Conservation (phyloP, 345 rosid genomes). For the Turritis glabra region DNA sequence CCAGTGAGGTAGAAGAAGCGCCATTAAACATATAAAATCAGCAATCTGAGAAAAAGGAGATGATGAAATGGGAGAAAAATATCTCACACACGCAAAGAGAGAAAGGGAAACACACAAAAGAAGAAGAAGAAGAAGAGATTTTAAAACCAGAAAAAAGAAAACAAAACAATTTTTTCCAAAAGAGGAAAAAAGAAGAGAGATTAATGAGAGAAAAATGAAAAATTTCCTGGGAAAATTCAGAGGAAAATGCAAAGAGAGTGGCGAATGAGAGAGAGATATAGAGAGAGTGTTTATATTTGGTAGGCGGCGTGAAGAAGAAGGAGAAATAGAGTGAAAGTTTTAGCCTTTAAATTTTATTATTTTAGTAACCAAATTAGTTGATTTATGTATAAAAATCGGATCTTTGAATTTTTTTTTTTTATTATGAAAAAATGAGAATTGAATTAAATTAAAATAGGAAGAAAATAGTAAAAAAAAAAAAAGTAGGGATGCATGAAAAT, state of each 20-base stretch:
- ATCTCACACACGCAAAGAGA: constrained; percentile 42
- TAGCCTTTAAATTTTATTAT: no score
- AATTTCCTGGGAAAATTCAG: constrained; percentile 8
- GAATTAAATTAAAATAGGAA: background rate
- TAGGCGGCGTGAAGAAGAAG: constrained; percentile 81
- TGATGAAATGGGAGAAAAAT: constrained; percentile 11
- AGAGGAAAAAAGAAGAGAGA: constrained; percentile 37
- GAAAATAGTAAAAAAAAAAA: background rate
- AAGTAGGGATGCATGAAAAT: constrained; percentile 35
- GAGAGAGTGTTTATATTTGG: constrained; percentile 40
- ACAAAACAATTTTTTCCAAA: background rate
- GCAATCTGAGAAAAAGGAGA: constrained; percentile 28
- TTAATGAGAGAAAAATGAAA: background rate
- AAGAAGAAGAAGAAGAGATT: background rate
- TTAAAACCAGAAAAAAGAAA: constrained; percentile 19
- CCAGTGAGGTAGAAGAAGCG: constrained; percentile 34
- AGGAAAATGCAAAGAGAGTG: constrained; percentile 48
- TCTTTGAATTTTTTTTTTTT: background rate
- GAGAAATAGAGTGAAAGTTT: constrained; percentile 13
- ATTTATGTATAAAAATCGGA: background rate
- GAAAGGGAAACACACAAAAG: background rate
- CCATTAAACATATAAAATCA: constrained; percentile 16
- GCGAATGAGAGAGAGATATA: constrained; percentile 31
- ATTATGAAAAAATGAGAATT: background rate
- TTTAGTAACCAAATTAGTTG: background rate